A percentile compares a stretch with the other conserved stretches of the same genome.
These are phyloP conservation scores for Suhomyces bokatorum DNA, from an alignment of 1,139 yeast genomes.

Conservation along the genomic window DNA sequence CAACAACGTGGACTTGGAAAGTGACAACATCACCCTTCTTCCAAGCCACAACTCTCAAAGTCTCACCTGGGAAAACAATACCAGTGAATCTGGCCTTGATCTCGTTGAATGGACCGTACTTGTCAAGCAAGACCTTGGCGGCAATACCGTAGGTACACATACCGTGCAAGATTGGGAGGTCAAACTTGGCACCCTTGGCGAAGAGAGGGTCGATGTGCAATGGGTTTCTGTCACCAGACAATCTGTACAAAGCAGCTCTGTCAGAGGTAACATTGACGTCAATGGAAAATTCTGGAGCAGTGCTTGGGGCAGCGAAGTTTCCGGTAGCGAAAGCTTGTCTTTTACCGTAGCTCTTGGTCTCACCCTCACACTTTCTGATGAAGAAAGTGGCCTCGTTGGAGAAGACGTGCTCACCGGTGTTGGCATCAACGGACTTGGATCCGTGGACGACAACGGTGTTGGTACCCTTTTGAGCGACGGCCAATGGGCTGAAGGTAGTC, in stretches of 20 bases:
- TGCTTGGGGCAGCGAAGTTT: constrained; percentile 65
- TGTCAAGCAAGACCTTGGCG: constrained; percentile 73
- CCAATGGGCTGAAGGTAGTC: constrained; percentile 68
- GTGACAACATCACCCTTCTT: constrained; percentile 65
- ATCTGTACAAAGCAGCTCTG: constrained; percentile 87
- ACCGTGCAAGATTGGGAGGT: constrained; percentile 89
- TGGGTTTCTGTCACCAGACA: constrained; percentile 94
- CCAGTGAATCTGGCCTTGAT: constrained; percentile 90
- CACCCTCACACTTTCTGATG: constrained; percentile 79
- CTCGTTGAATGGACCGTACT: constrained; percentile 80
- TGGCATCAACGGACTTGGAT: constrained; percentile 65
- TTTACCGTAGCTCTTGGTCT: constrained; percentile 49
- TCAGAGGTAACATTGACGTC: constrained; percentile 64
- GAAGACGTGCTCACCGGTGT: constrained; percentile 70
- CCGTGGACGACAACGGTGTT: constrained; percentile 83
- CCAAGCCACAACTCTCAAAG: constrained; percentile 83
- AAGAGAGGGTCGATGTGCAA: constrained; percentile 90
- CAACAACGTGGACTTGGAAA: constrained; percentile 83
- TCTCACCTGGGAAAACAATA: constrained; percentile 96
- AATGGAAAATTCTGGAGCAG: constrained; percentile 64
- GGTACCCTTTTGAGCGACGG: constrained; percentile 82
- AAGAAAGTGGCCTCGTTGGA: constrained; percentile 85
- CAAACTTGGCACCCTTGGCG: constrained; percentile 87
- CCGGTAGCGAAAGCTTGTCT: constrained; percentile 62
- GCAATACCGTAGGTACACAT: constrained; percentile 84